phyloP scores from a whole-genome alignment of 495 filamentous ascomycete genomes.

The Penicillium canescens region DNA sequence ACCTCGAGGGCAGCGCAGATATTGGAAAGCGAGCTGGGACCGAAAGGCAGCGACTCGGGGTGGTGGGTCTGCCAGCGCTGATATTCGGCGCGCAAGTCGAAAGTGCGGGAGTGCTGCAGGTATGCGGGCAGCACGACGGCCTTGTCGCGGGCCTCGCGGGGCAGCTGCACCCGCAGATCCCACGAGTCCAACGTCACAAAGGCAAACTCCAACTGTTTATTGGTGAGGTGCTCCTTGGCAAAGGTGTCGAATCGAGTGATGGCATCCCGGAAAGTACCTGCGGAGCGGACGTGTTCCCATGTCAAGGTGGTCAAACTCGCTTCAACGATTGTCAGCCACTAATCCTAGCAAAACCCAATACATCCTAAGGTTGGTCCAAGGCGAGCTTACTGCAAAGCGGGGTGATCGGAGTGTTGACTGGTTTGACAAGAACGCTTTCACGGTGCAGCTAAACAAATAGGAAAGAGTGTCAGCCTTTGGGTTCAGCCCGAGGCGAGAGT shows the following conservation, averaged over 20 bases:
- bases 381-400: constrained; percentile 88
- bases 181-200: constrained; percentile 98
- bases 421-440: constrained; percentile 95
- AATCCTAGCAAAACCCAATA: constrained; percentile 7
- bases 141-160: constrained; percentile 96
- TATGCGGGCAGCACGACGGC: constrained; percentile 95
- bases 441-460: constrained; percentile 70
- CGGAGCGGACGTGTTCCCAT: constrained; percentile 97
- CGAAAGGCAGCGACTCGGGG: constrained; percentile 95
- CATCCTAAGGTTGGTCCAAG: constrained; percentile 7
- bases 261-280: constrained; percentile 94
- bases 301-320: constrained; percentile 96
- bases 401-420: constrained; percentile 97
- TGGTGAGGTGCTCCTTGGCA: constrained; percentile 80
- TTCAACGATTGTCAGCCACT: constrained; percentile 46
- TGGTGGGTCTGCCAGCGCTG: constrained; percentile 98
- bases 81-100: constrained; percentile 95
- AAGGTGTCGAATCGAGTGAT: constrained; percentile 93
- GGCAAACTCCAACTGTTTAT: constrained; percentile 88
- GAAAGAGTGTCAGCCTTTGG: constrained; percentile 13
- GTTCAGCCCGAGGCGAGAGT: constrained; percentile 10
- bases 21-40: constrained; percentile 89
- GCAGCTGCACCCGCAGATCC: constrained; percentile 97
- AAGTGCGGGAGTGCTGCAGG: constrained; percentile 94
- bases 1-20: constrained; percentile 98